Evolutionary conservation across 2,329 filamentous ascomycete species (phyloP).

Genomic region (Colletotrichum tabaci): DNA sequence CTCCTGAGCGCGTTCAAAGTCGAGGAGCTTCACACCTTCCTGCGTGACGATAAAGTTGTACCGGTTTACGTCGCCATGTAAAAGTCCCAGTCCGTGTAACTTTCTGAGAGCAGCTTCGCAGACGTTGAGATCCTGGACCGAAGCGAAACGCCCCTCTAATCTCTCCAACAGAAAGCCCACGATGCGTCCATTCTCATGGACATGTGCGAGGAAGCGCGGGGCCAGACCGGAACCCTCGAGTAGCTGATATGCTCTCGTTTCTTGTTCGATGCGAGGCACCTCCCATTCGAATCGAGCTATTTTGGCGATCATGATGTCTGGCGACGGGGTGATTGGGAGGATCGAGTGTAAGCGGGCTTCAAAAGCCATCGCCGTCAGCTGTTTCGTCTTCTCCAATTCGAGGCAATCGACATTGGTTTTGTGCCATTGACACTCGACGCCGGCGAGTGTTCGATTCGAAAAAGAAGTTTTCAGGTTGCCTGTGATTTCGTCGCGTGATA

Average conservation of each 20-base stretch:
- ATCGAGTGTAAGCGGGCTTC: conserved; percentile 45
- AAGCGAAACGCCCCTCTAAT: conserved; percentile 50
- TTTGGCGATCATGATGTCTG: conserved; percentile 48
- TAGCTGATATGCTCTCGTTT: conserved; percentile 50
- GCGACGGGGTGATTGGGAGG: conserved; percentile 34
- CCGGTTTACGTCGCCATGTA: conserved; percentile 55
- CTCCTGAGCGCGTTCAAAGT: conserved; percentile 50
- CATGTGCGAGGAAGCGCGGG: conserved; percentile 54
- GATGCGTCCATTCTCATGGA: conserved; percentile 53
- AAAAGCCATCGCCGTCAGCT: conserved; percentile 47
- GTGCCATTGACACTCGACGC: too few relatives aligned
- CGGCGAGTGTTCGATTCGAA: too few relatives aligned
- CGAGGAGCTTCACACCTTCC: conserved; percentile 49
- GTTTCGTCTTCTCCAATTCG: conserved; percentile 46
- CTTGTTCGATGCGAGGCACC: conserved; percentile 50
- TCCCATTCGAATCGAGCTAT: conserved; percentile 54
- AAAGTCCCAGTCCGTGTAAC: conserved; percentile 48
- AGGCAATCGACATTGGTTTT: too few relatives aligned
- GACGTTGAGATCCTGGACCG: conserved; percentile 46
- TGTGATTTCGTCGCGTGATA: too few relatives aligned
- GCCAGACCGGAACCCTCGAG: conserved; percentile 50
- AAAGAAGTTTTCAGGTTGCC: too few relatives aligned
- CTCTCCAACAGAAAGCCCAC: conserved; percentile 55
- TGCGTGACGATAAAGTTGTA: conserved; percentile 55
- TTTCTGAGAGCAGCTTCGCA: conserved; percentile 49